Base-by-base conservation (phyloP, 2,329 filamentous ascomycete species). In the Neopestalotiopsis clavispora region DNA sequence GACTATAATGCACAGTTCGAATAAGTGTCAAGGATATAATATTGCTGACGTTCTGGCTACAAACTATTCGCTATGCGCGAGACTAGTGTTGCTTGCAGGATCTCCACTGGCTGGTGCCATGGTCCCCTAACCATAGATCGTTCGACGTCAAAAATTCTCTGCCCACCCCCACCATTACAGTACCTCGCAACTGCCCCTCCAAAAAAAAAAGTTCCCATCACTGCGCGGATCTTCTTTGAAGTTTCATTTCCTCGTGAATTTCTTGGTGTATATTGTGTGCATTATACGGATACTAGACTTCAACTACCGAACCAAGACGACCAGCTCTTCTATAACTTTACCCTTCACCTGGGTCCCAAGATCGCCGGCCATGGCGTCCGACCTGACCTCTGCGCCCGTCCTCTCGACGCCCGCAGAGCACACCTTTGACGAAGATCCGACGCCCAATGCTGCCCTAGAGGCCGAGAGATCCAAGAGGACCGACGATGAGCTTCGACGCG, bases 401-500 rank as follows among this genome's bases (percentile, higher is more conserved):
- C 85, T 92, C 59, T 91, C 89, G 32, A 91, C 90, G 0, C 89
- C 89, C 32, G 88, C 89, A 61, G 87, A 90, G 63, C 79, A 88
- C 63, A 75, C 71, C 65, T 80, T 89, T 34, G 85, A 89, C 76
- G 86, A 89, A 73, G 82, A 86, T 71, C 81, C 85, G 13, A 82
- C 83, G 2, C 74, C 80, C 75, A 34, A 75, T 69, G 23, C 71
- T 71, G 20, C 64, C 72, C 32, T 42, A 7, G 57, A 76, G 10
- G 56, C 71, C 74, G 81, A 66, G 73, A 77, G 71, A 72, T 81
- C 72, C 30, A 72, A 72, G 28, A 76, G 77, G 64, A 80, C 82
- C 17, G 90, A 95, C 72, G 89, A 93, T 76, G 92, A 95, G 76
- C 84, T 98, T 38, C 83, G 84, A 67, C 82, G 90, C 56, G 91